Evolutionary conservation across 208 protist genomes (phyloP), one percentile per base, ranked within the genome.

Genomic region (Leishmania lainsoni): DNA sequence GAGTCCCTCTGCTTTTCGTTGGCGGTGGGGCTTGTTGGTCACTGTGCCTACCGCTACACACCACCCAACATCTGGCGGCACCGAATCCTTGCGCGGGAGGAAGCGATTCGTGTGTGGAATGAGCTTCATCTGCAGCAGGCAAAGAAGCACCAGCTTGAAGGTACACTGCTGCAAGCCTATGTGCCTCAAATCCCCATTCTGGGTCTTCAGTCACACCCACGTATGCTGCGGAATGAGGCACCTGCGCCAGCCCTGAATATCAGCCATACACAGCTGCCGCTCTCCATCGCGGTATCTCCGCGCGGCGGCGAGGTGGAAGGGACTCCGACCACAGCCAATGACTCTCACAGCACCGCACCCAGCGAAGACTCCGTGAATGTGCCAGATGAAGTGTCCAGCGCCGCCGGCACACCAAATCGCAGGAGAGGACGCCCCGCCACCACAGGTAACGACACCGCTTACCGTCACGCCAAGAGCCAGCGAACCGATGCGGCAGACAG

Each of bases 61-160:
- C 82, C 89, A 3, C 81, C 81, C 0, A 80, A 82, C 26, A 35
- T 69, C 5, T 76, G 51, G 29, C 76, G 90, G 73, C 89, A 84
- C 29, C 52, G 72, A 14, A 48, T 56, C 35, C 56, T 94, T 26
- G 58, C 89, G 51, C 86, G 86, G 14, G 85, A 87, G 63, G 92
- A 93, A 78, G 54, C 90, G 20, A 74, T 78, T 5, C 78, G 77
- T 22, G 79, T 83, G 0, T 68, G 92, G 61, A 83, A 61, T 1
- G 77, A 84, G 58, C 58, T 79, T 39, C 79, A 66, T 32, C 42
- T 26, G 56, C 56, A 76, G 66, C 66, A 70, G 48, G 45, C 17
- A 9, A 12, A 35, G 49, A 26, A 56, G 48, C 39, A 56, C n/a
- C 72, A 61, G 12, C 72, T 20, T 61, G 48, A n/a, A 16, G 51